These are phyloP conservation scores for Phyllosticta citriasiana DNA, from an alignment of 2,329 filamentous ascomycete genomes.

Conservation along the genomic window DNA sequence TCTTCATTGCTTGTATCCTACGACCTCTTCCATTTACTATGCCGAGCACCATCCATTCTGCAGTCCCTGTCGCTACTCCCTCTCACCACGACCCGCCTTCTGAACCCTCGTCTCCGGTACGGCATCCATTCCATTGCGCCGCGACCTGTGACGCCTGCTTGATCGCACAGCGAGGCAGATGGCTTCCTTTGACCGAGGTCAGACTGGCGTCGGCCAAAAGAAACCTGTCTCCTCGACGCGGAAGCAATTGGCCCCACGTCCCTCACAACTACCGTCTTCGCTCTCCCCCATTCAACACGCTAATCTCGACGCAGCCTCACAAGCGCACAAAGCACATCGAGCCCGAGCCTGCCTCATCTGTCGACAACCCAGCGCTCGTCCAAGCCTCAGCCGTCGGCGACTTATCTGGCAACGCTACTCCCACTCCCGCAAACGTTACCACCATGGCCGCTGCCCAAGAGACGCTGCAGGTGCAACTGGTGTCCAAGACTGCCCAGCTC, in stretches of 20 bases:
- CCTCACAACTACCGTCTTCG: not conserved
- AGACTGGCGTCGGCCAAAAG: not conserved
- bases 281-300: constrained; percentile 28
- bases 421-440: constrained; percentile 21
- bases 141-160: not conserved
- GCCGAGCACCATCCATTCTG: not conserved
- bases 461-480: constrained; percentile 75
- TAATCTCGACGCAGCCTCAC: constrained; percentile 62
- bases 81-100: constrained; percentile 15
- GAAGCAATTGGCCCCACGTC: not conserved
- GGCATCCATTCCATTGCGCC: not conserved
- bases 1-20: not conserved
- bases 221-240: not conserved
- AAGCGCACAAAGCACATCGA: constrained; percentile 66
- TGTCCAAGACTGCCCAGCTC: constrained; percentile 65
- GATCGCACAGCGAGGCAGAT: not conserved
- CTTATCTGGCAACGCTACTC: constrained; percentile 26
- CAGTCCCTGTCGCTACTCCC: not conserved
- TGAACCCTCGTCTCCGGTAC: constrained; percentile 11
- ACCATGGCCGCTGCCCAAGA: constrained; percentile 30
- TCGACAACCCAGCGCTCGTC: not conserved
- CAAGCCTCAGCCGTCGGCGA: constrained; percentile 16
- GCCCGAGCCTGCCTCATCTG: constrained; percentile 21
- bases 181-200: not conserved
- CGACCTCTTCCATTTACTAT: not conserved